Base-by-base conservation (phyloP, 176 grass and related monocot genomes). In the Aegilops umbellulata region DNA sequence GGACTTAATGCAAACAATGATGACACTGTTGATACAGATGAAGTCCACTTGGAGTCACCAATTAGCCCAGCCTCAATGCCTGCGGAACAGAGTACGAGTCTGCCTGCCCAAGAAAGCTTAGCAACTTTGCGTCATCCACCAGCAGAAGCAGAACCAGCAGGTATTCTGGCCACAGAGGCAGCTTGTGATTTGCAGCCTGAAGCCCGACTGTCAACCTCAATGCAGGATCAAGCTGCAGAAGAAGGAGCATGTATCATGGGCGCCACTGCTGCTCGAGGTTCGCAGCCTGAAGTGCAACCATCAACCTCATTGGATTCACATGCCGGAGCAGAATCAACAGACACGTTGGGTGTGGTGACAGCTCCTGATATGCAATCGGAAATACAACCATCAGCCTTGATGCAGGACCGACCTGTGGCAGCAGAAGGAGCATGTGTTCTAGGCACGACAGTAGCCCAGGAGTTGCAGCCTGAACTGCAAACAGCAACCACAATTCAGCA, bases 151-250 rank as follows among this genome's bases (percentile, higher is more conserved):
- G 84, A 79, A 31, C 16, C 36, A 31, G 53, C 86, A 35, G 64
- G 69, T 81, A 68, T 49, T 51, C 36, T 87, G 61, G 63, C 47
- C 29, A 41, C 20, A 3, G 87, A 84, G 6, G 19, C 70, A 36
- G 63, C 66, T 84, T 27, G 10, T 11, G 32, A 35, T 70, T 68
- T 77, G 7, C 83, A 80, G 47, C 73, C 61, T 87, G 69, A 46
- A 76, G 70, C 53, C 55, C 87, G 80, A 34, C 57, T 27, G 39
- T 79, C 67, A 84, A 80, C 41, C n/a, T 80, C 44, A 44, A 73
- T 46, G 84, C 80, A 86, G 30, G 79, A 78, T 65, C 89, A 31
- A 46, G 26, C 17, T 80, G 85, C 11, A 17, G 89, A 84, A 68
- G 74, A 74, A 65, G 60, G 16, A 78, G 8, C 74, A 51, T 7